Conservation (phyloP, 2,329 filamentous ascomycete genomes). For the Aspergillus awamori region DNA sequence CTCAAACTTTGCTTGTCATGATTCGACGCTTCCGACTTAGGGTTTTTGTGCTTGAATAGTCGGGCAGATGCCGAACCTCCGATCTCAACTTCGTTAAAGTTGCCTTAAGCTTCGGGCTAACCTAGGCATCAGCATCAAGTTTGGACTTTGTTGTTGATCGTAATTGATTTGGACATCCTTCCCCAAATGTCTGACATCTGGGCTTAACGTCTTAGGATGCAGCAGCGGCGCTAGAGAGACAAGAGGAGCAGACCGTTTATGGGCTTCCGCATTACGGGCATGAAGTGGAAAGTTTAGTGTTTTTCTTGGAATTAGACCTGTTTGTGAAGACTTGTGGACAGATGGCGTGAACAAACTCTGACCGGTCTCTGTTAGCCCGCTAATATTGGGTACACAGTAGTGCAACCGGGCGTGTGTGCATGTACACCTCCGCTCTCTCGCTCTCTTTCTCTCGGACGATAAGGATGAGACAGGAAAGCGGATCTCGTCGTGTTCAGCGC, state of each 20-base stretch:
- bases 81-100: conserved; percentile 1
- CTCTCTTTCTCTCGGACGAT: background rate
- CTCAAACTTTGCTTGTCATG: conserved; percentile 7
- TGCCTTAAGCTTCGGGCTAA: conserved; percentile 2
- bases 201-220: background rate
- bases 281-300: background rate
- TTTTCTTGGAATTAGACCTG: background rate
- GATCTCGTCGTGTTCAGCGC: background rate
- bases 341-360: background rate
- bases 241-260: background rate
- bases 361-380: background rate
- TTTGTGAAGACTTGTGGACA: background rate
- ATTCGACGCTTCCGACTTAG: background rate
- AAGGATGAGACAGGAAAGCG: conserved; percentile 1
- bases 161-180: conserved; percentile 1
- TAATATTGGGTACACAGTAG: background rate
- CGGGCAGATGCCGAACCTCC: conserved; percentile 4
- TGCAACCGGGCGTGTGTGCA: background rate
- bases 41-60: background rate
- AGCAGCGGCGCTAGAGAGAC: background rate
- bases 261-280: background rate
- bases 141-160: background rate
- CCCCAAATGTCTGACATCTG: background rate
- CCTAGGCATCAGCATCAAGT: background rate
- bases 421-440: background rate